Evolutionary conservation across 108 stramenopile genomes (phyloP), one percentile per base, ranked within the genome.

Genomic region (Schizochytrium sp.): DNA sequence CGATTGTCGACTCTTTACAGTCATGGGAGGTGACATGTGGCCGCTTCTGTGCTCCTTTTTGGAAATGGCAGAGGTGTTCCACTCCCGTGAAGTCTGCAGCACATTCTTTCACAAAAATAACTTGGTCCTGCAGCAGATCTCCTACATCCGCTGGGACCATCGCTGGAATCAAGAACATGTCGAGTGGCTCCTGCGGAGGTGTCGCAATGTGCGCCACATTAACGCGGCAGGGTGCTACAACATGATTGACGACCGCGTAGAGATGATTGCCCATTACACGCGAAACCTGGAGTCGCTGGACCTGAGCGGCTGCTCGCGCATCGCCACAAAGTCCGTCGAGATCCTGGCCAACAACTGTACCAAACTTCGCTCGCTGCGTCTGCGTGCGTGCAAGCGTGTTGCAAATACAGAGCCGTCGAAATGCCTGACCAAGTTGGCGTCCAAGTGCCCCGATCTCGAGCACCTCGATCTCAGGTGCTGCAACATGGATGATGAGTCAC

Each of bases 1-100:
- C 18, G 14, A 14, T 6, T 69, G 63, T 18, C 8, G 12, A 18
- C 63, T 83, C n/a, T 83, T 53, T 34, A 53, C 43, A 8, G 76
- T 83, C 76, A 83, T 83, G 45, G 76, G 76, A 12, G 76, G 76
- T 12, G 76, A 83, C 51, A 47, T 83, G 76, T 83, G 51, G 48
- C 45, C 48, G 12, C n/a, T 53, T 6, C 45, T 83, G 6, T 83
- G 76, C 51, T 53, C 76, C 12, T 83, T 53, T 34, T 34, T 83
- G 19, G 51, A 83, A 6, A 83, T 83, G 45, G n/a, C 76, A 8
- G 76, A 83, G 6, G 19, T 83, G 1, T 83, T 83, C 23, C 76
- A 83, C 16, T 12, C 51, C n/a, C 76, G 76, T 6, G 48, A 47
- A 23, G 76, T 83, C 12, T 83, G 48, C 51, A 47, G 23, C 16